These are phyloP conservation scores for Starmerella bacillaris DNA, from an alignment of 805 yeast species.

Conservation along the genomic window DNA sequence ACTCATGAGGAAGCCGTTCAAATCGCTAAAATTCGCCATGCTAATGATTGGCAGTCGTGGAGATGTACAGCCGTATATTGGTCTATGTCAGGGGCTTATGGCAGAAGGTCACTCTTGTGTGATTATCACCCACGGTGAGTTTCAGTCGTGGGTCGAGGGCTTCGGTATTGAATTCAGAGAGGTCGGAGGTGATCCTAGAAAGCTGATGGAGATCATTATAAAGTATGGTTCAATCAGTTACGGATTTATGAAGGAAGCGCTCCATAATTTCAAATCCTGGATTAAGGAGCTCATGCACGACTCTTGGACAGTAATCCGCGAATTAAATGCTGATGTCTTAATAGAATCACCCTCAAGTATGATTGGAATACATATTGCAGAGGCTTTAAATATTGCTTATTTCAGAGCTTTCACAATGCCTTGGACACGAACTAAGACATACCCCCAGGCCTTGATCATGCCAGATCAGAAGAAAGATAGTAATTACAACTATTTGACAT, in stretches of 20 bases:
- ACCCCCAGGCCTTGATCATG: conserved; percentile 89
- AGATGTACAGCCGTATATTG: conserved; percentile 91
- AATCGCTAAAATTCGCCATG: conserved; percentile 42
- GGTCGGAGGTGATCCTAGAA: conserved; percentile 86
- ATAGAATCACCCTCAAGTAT: conserved; percentile 94
- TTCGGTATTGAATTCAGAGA: conserved; percentile 53
- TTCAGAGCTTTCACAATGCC: conserved; percentile 97
- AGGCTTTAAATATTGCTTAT: conserved; percentile 74
- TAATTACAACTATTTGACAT: conserved; percentile 78
- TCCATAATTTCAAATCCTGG: conserved; percentile 65
- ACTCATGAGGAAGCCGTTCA: conserved; percentile 32
- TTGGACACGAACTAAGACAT: conserved; percentile 89
- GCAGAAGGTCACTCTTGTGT: conserved; percentile 70
- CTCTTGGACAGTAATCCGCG: conserved; percentile 79
- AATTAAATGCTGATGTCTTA: conserved; percentile 44
- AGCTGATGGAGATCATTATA: conserved; percentile 82
- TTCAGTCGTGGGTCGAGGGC: conserved; percentile 49
- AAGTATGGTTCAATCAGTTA: conserved; percentile 76
- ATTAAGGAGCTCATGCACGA: conserved; percentile 50
- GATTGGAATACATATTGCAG: conserved; percentile 92
- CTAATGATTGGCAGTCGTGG: conserved; percentile 91
- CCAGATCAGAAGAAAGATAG: conserved; percentile 91
- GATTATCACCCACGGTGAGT: conserved; percentile 76
- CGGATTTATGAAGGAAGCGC: conserved; percentile 66
- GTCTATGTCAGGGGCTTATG: conserved; percentile 61